Evolutionary conservation across 202 grass and related monocot genomes (phyloP).

Genomic region (Bolboschoenoplectus hybrid): DNA sequence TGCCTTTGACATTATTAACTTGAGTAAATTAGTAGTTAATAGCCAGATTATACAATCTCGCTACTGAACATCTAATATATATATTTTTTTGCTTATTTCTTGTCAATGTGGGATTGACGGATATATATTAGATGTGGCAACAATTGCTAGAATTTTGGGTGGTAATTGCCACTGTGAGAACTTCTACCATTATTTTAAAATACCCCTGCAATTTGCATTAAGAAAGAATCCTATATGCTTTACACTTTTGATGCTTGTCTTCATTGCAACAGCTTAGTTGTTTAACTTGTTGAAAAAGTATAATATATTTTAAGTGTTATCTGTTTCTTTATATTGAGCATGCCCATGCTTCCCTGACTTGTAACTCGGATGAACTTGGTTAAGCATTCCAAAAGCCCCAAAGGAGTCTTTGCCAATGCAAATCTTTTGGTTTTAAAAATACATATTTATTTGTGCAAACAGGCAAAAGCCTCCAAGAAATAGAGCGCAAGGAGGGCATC

Average conservation of each 20-base stretch:
- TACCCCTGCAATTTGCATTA: background rate
- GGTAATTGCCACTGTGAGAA: background rate
- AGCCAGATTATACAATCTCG: background rate
- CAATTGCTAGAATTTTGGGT: background rate
- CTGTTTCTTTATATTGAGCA: background rate
- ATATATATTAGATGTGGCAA: background rate
- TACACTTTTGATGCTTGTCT: background rate
- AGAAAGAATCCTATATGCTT: background rate
- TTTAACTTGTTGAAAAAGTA: background rate
- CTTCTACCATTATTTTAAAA: background rate
- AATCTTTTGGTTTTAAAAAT: background rate
- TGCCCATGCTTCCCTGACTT: background rate
- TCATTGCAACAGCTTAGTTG: background rate
- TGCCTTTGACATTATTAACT: background rate
- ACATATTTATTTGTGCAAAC: background rate
- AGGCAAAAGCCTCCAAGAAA: constrained; percentile 54
- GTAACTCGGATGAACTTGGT: background rate
- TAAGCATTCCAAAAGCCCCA: background rate
- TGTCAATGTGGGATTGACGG: background rate
- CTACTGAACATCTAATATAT: background rate
- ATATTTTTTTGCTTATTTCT: background rate
- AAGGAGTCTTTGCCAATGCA: background rate
- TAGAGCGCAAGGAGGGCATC: constrained; percentile 72
- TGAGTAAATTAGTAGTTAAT: background rate
- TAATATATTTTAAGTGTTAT: background rate